Conservation (phyloP, 1,139 yeast genomes). For the Saccharomycopsis hybrid region DNA sequence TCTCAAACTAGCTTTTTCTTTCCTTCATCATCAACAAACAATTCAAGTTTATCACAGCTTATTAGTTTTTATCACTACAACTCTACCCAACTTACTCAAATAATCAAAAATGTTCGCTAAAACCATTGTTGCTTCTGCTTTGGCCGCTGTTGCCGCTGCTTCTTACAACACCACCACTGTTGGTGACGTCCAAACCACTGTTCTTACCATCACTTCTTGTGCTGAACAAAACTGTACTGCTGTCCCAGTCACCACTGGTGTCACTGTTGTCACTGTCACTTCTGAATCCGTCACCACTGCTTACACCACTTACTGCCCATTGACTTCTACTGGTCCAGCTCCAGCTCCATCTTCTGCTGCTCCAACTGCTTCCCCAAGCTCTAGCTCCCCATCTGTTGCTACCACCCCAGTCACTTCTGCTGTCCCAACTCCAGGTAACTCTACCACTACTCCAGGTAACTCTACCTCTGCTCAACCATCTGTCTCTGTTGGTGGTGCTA, state of each 20-base stretch:
- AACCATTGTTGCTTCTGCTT: constrained; percentile 10
- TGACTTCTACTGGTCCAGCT: constrained; percentile 22
- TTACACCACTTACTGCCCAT: constrained; percentile 22
- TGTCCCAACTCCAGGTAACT: too few species aligned
- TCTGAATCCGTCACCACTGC: constrained; percentile 23
- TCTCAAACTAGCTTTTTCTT: too few species aligned
- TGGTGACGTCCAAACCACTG: constrained; percentile 33
- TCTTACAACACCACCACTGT: constrained; percentile 13
- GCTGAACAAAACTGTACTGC: constrained; percentile 30
- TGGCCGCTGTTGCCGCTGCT: constrained; percentile 16
- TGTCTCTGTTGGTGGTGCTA: constrained; percentile 19
- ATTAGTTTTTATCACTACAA: too few species aligned
- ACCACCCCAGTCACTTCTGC: constrained; percentile 18
- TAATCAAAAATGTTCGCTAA: constrained; percentile 16
- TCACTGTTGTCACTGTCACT: constrained; percentile 38
- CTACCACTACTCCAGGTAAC: too few species aligned
- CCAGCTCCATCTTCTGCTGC: constrained; percentile 22
- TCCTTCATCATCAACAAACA: too few species aligned
- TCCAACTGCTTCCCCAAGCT: too few species aligned
- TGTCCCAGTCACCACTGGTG: constrained; percentile 31
- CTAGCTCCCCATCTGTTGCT: constrained; percentile 19
- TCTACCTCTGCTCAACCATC: constrained; percentile 22
- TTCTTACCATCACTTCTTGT: constrained; percentile 39
- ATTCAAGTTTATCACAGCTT: too few species aligned
- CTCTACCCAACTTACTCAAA: too few species aligned